Evolutionary conservation across 108 stramenopile genomes (phyloP).

Genomic region (Conticribra weissflogii): DNA sequence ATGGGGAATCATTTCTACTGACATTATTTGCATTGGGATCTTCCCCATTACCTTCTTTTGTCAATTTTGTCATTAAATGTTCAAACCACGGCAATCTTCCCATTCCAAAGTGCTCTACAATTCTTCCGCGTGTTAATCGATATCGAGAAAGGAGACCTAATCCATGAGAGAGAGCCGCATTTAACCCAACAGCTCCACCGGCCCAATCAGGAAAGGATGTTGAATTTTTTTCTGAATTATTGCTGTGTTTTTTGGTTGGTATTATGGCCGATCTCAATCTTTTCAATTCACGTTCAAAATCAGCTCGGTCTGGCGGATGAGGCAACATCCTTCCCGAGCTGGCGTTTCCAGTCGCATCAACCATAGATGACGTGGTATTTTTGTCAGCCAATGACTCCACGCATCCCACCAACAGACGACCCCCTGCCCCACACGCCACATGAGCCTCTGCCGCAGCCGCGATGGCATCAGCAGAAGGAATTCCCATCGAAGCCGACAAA

Average conservation of each 20-base stretch:
- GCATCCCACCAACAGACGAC: slow-evolving; percentile 73
- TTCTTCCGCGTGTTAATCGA: slow-evolving; percentile 59
- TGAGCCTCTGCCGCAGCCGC: slow-evolving; percentile 23
- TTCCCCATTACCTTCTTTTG: slow-evolving; percentile 3
- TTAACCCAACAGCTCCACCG: slow-evolving; percentile 75
- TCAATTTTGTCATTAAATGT: slow-evolving; percentile 36
- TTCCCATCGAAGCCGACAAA: not conserved
- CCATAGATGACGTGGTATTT: slow-evolving; percentile 4
- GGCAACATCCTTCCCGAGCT: slow-evolving; percentile 24
- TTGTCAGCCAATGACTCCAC: slow-evolving; percentile 23
- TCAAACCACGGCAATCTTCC: slow-evolving; percentile 74
- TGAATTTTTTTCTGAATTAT: slow-evolving; percentile 3
- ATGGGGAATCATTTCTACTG: slow-evolving; percentile 38
- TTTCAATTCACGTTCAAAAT: slow-evolving; percentile 80
- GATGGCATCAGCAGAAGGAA: slow-evolving; percentile 11
- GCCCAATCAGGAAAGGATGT: slow-evolving; percentile 75
- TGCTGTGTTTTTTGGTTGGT: slow-evolving; percentile 8
- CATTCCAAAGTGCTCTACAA: slow-evolving; percentile 82
- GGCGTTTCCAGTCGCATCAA: slow-evolving; percentile 6
- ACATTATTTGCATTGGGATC: slow-evolving; percentile 10
- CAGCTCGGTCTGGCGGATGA: slow-evolving; percentile 45
- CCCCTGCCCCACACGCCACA: slow-evolving; percentile 74
- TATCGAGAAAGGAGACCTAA: slow-evolving; percentile 76
- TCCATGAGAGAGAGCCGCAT: slow-evolving; percentile 71
- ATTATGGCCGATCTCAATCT: slow-evolving; percentile 49